Base-by-base conservation (phyloP, 768 basidiomycete genomes). In the Leucogyrophana mollusca region DNA sequence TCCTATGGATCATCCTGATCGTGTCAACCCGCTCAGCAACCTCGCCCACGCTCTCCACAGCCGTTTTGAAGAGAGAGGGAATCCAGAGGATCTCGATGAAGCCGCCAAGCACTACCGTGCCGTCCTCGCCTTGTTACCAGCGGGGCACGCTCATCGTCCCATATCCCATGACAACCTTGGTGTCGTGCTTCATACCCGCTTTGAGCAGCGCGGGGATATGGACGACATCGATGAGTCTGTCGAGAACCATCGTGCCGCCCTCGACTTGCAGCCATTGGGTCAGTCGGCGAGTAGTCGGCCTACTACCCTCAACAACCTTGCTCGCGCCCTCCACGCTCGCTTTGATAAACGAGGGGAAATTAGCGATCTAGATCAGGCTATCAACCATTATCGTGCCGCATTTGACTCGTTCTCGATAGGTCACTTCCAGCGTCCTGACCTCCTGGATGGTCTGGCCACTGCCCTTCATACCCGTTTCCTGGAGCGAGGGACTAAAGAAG, bases 21-120 rank as follows among this genome's bases (percentile, higher is more conserved):
- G 36, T 34, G 10, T 43, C 11, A 8, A 4, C 23, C 16, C 38
- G 9, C 38, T 59, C 17, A 45, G 44, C 24, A 55, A 50, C 36
- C 53, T 60, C 13, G 56, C 50, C 18, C 39, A 43, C 33, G 44
- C 41, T 2, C 38, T 59, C 9, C 23, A 32, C 9, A 25, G n/a
- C 23, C 48, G 36, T 24, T 54, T 53, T 45, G 46, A 52, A 17
- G 33, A 38, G 32, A 36, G 16, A 16, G 18, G 51, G 9, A 17
- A 47, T 2, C 20, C 30, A 6, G 45, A 43, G 6, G 61, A 62
- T 41, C 25, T 55, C 17, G 42, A 59, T 9, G 53, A 61, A 23
- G 52, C 51, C 18, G 47, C 56, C 40, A 25, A 24, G 27, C 49
- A 47, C 9, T 35, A 46, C 14, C 36, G 30, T 30, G 39, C 34